Conservation (phyloP, 2,329 filamentous ascomycete species). For the Diaporthe capsici region DNA sequence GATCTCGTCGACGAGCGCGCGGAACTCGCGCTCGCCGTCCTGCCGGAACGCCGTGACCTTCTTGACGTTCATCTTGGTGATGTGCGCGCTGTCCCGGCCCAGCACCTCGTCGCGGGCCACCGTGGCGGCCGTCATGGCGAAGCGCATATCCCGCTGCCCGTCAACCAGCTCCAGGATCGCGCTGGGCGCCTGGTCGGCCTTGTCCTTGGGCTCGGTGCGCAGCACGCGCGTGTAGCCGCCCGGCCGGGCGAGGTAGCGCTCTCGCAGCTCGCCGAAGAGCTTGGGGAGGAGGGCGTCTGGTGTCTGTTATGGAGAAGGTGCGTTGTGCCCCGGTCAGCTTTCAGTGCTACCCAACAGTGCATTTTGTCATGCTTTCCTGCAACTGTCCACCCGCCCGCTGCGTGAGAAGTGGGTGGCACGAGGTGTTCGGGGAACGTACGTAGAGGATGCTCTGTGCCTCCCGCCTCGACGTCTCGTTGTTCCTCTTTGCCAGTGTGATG, state of each 20-base stretch:
- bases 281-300: conserved; percentile 82
- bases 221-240: conserved; percentile 97
- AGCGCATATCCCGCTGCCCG: conserved; percentile 92
- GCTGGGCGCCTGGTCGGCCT: conserved; percentile 89
- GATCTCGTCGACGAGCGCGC: conserved; percentile 70
- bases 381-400: not conserved
- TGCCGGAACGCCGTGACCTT: conserved; percentile 86
- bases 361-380: not conserved
- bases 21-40: conserved; percentile 76
- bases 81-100: conserved; percentile 72
- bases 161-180: conserved; percentile 97
- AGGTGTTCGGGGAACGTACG: conserved; percentile 72
- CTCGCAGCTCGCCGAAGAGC: conserved; percentile 85
- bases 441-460: conserved; percentile 87
- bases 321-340: not conserved
- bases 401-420: conserved; percentile 56
- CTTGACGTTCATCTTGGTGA: conserved; percentile 82
- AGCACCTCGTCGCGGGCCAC: conserved; percentile 75
- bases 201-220: conserved; percentile 89
- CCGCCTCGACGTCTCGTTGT: conserved; percentile 84
- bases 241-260: conserved; percentile 83
- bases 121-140: conserved; percentile 91
- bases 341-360: too few relatives aligned
- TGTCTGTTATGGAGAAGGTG: conserved; percentile 61
- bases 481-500: conserved; percentile 93